Evolutionary conservation across 1,284 basidiomycete genomes (phyloP), one percentile per base, ranked within the genome.

Genomic region (Chalciporus piperatoides): DNA sequence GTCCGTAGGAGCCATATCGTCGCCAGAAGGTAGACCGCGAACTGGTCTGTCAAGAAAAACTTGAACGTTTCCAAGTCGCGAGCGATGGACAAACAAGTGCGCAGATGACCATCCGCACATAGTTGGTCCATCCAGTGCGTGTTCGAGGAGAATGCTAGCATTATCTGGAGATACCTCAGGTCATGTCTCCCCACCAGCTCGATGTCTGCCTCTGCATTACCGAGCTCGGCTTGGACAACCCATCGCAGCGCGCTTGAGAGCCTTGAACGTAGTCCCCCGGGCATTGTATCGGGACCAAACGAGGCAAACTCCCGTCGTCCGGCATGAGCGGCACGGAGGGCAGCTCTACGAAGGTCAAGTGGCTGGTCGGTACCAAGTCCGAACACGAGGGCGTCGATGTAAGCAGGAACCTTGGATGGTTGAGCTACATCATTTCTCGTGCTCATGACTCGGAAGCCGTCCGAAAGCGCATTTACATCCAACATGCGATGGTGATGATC

Each of bases 161-260:
- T 12, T 1, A 49, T 49, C n/a, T 51, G 49, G 15, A 49, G 25
- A 23, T 51, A 51, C 15, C 46, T 23, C 14, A 51, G 4, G 28
- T 51, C 49, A 15, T 48, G 49, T 24, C 40, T 41, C 15, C 40
- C 40, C 23, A 41, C 40, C 24, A 41, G 40, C 40, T 47, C 46
- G 12, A 19, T 25, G 23, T 30, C 23, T 6, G 39, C 27, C 5
- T 7, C 17, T 10, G 25, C 24, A 28, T 40, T 39, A 27, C 24
- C 17, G 11, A 39, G 17, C 10, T 40, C 46, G 12, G 39, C 15
- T 15, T 37, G n/a, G 39, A 32, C 25, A 14, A 39, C 24, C 24
- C 15, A 30, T 21, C 19, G 30, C 46, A 41, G 27, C 25, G 40
- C 40, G 8, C 19, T 41, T n/a, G 46, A 49, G 17, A 49, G 35